Conservation (phyloP, 305 asterid species). For the Nicotiana rustica region DNA sequence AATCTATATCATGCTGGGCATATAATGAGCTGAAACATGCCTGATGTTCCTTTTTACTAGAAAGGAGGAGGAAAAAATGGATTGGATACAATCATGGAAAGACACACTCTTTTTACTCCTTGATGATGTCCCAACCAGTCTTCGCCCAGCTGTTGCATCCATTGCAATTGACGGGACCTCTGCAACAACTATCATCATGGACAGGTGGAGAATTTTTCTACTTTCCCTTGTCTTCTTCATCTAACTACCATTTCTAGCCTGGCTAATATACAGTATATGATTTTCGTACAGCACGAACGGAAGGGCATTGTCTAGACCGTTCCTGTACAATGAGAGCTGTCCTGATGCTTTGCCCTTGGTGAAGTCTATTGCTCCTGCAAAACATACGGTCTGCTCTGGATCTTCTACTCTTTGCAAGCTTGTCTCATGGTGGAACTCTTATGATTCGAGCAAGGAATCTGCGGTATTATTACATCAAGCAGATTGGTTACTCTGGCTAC, state of each 20-base stretch:
- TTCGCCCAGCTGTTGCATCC: conserved; percentile 66
- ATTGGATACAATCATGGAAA: conserved; percentile 91
- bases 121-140: conserved; percentile 72
- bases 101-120: conserved; percentile 75
- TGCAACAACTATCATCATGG: conserved; percentile 83
- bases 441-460: conserved; percentile 51
- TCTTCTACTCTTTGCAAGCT: conserved; percentile 95
- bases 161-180: conserved; percentile 95
- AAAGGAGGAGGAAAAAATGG: conserved; percentile 77
- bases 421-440: conserved; percentile 88
- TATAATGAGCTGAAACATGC: background rate
- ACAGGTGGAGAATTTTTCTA: conserved; percentile 21
- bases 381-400: conserved; percentile 91
- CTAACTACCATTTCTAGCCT: too few species aligned
- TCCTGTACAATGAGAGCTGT: conserved; percentile 82
- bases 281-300: conserved; percentile 57
- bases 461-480: conserved; percentile 91
- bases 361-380: conserved; percentile 80
- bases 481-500: conserved; percentile 94
- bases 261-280: too few species aligned
- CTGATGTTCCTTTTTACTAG: conserved; percentile 61
- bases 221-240: too few species aligned
- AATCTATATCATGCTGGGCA: too few species aligned
- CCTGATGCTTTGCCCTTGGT: conserved; percentile 79
- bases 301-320: conserved; percentile 73